Base-by-base conservation (phyloP, 148 eudicot genomes). In the Fagopyrum esculentum region DNA sequence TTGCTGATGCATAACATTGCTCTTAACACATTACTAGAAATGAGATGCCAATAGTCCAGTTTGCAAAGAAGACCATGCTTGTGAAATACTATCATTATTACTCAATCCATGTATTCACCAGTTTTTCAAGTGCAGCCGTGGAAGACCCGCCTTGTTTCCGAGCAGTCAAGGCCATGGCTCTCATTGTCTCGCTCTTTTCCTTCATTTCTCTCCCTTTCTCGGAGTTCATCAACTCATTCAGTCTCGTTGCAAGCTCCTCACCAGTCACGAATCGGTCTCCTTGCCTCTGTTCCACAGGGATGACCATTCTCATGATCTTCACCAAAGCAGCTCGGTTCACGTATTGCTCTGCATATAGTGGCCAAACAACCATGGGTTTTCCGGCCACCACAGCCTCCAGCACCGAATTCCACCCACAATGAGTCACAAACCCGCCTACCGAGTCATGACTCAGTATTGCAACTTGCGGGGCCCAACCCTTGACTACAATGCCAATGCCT, bases 331-430 rank as follows among this genome's bases (percentile, higher is more conserved):
- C 81, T 51, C 57, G 72, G 56, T 81, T 81, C 73, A 81, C 46
- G 30, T 44, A 72, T 60, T 81, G 84, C 81, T 81, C 81, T 0
- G 84, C 76, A 16, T 78, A 78, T 69, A 81, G 40, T 0, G 84
- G 81, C 81, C 81, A 81, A 17, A 78, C 78, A 43, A 81, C 77
- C 81, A 81, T 74, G n/a, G 84, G 84, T 22, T 78, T 76, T 0
- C 84, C 84, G 0, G 78, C 78, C 5, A 46, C 44, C 49, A 78
- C 73, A 4, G 84, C 78, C 60, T 81, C 84, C 45, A 81, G 9
- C 72, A 81, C 76, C 57, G 83, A 81, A 75, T 81, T 77, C 83
- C 83, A 81, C 66, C 83, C 80, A 10, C 83, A 81, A 40, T 77
- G 83, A 2, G 80, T 81, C 55, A 81, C 83, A 47, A 81, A 81